Evolutionary conservation across 106 monocot species (phyloP).

Genomic region (Narthecium ossifragum): DNA sequence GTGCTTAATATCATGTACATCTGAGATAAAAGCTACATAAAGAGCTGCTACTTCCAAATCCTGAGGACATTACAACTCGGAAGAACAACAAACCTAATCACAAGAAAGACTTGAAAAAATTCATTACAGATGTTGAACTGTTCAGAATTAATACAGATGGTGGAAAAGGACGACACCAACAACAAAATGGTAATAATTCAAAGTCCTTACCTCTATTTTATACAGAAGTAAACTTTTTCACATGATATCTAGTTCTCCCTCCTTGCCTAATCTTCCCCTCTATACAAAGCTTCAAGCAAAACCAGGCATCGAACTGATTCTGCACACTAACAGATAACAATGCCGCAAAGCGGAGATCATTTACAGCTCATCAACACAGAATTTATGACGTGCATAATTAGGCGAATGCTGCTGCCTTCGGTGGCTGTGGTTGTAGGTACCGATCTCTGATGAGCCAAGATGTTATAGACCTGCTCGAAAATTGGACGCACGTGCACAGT

Average conservation of each 20-base stretch:
- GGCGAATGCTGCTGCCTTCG: conserved; percentile 34
- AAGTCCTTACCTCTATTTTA: neutral
- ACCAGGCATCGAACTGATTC: neutral
- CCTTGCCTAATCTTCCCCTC: neutral
- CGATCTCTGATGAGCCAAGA: conserved; percentile 43
- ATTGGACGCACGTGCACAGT: conserved; percentile 57
- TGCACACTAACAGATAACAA: no score
- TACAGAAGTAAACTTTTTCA: neutral
- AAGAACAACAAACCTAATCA: no score
- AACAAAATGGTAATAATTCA: neutral
- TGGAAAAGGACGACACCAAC: neutral
- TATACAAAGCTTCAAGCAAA: conserved; percentile 10
- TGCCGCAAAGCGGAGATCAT: conserved; percentile 16
- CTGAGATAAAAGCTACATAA: no score
- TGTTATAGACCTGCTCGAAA: conserved; percentile 60
- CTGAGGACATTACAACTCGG: no score
- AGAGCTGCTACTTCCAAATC: no score
- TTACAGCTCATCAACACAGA: conserved; percentile 60
- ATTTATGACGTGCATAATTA: conserved; percentile 61
- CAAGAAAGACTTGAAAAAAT: no score
- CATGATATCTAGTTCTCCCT: neutral
- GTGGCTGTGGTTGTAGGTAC: conserved; percentile 28
- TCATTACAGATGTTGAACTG: no score
- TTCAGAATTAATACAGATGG: no score
- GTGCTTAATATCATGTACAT: no score